phyloP scores from a whole-genome alignment of 1,284 basidiomycete species.

The Laetiporus sulphureus region DNA sequence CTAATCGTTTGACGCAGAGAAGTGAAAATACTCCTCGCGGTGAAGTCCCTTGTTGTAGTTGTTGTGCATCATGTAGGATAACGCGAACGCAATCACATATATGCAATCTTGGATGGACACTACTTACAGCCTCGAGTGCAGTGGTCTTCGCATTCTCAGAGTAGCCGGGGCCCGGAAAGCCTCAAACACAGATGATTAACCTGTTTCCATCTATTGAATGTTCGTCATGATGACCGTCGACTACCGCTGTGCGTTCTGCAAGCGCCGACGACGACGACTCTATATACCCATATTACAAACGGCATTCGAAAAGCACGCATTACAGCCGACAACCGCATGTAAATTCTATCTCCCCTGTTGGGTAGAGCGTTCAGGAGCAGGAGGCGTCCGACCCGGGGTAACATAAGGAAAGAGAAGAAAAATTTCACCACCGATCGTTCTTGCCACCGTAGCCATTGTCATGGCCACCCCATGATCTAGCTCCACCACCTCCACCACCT shows the following conservation, averaged over 20 bases:
- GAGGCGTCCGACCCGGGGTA: not conserved
- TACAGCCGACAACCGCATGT: slow-evolving; percentile 12
- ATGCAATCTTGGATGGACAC: too few species aligned
- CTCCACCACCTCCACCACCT: slow-evolving; percentile 31
- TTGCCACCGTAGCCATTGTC: slow-evolving; percentile 25
- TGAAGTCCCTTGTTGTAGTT: too few species aligned
- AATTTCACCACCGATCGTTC: slow-evolving; percentile 24
- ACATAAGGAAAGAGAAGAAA: not conserved
- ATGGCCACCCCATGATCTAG: slow-evolving; percentile 27
- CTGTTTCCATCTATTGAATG: too few species aligned
- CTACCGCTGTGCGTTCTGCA: slow-evolving; percentile 46
- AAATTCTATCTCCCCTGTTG: slow-evolving; percentile 11
- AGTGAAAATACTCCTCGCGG: too few species aligned
- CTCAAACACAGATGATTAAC: too few species aligned
- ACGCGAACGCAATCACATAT: too few species aligned
- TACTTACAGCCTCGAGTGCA: too few species aligned
- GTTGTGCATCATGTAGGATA: too few species aligned
- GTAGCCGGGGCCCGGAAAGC: too few species aligned
- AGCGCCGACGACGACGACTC: slow-evolving; percentile 40
- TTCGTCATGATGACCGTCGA: too few species aligned
- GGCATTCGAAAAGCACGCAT: slow-evolving; percentile 1
- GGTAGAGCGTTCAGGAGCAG: not conserved
- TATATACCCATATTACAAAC: not conserved
- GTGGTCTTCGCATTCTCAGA: too few species aligned
- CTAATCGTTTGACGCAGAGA: too few species aligned